phyloP scores from a whole-genome alignment of 2,329 filamentous ascomycete genomes.

The Aureobasidium vineae region DNA sequence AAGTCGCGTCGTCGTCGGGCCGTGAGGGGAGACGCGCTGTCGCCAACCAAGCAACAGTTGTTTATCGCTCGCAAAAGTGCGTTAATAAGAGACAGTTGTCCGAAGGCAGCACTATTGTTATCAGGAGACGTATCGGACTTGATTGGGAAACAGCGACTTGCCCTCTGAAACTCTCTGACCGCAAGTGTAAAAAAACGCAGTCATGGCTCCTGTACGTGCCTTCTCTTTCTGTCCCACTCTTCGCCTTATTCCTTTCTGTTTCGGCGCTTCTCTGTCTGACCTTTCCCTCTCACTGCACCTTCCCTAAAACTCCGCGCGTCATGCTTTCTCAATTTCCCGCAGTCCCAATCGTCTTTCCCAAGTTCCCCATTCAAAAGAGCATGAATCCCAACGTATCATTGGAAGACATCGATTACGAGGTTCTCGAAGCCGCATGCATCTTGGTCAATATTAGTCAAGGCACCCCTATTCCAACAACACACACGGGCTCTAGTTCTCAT shows the following conservation, averaged over 20 bases:
- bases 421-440: conserved; percentile 21
- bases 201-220: conserved; percentile 28
- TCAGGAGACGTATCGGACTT: background rate
- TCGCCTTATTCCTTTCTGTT: conserved; percentile 10
- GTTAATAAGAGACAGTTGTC: conserved; percentile 15
- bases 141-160: background rate
- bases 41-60: conserved; percentile 15
- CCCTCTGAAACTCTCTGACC: background rate
- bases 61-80: conserved; percentile 1
- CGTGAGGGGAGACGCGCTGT: conserved; percentile 21
- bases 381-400: conserved; percentile 1
- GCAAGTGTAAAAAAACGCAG: conserved; percentile 4
- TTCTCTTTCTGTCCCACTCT: conserved; percentile 21
- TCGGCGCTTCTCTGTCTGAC: conserved; percentile 17
- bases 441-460: conserved; percentile 13
- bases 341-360: background rate
- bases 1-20: conserved; percentile 19
- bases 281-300: background rate
- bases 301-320: background rate
- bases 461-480: background rate
- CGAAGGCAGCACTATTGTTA: background rate
- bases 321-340: background rate
- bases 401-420: conserved; percentile 4
- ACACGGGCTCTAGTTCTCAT: background rate
- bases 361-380: background rate